Conservation (phyloP, 805 yeast genomes). For the Candida chauliodis region DNA sequence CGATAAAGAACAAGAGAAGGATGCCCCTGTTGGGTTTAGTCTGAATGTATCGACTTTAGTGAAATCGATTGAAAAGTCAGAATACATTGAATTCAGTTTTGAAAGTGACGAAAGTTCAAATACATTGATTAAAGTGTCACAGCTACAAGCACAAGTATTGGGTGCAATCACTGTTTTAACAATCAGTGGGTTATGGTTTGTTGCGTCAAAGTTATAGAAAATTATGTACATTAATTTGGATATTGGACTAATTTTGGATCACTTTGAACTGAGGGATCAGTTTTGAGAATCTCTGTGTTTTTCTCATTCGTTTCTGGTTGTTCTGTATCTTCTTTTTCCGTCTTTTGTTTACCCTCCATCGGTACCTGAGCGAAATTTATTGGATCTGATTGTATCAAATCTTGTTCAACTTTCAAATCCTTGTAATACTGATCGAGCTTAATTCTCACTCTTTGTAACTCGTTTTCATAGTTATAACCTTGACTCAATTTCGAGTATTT, state of each 20-base stretch:
- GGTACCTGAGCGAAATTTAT: not conserved
- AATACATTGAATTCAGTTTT: slow-evolving; percentile 7
- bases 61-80: not conserved
- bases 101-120: slow-evolving; percentile 10
- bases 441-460: not conserved
- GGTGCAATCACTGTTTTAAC: slow-evolving; percentile 17
- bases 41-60: not conserved
- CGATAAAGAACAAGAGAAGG: slow-evolving; percentile 49
- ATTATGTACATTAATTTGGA: not conserved
- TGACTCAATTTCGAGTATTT: slow-evolving; percentile 9
- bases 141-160: slow-evolving; percentile 12
- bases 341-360: not conserved
- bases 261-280: not conserved
- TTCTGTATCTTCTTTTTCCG: not conserved
- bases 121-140: slow-evolving; percentile 11
- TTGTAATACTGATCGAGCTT: not conserved
- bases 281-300: too few relatives aligned
- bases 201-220: slow-evolving; percentile 13
- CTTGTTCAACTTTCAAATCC: not conserved
- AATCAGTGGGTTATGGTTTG: slow-evolving; percentile 20
- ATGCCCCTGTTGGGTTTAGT: not conserved
- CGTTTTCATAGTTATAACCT: slow-evolving; percentile 10
- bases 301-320: not conserved
- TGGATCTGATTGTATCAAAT: not conserved
- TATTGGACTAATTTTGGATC: not conserved